phyloP scores from a whole-genome alignment of 169 alveolate species.

The Plasmodium blacklocki region DNA sequence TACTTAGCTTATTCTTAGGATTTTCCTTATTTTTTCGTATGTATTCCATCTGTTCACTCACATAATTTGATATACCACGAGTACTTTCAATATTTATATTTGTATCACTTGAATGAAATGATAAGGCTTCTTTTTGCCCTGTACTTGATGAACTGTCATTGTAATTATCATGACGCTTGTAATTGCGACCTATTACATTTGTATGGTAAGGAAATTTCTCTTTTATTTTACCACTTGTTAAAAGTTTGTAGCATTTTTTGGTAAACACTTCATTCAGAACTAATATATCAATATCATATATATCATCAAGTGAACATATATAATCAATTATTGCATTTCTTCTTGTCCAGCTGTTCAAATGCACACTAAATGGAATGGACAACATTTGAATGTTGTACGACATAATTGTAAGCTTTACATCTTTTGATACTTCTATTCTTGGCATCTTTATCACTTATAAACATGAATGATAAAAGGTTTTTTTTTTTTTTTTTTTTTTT shows the following conservation, averaged over 20 bases:
- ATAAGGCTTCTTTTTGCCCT: not conserved
- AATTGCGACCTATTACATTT: slow-evolving; percentile 38
- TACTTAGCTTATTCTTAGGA: too few relatives aligned
- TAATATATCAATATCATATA: slow-evolving; percentile 77
- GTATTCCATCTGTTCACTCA: not conserved
- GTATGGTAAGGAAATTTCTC: slow-evolving; percentile 76
- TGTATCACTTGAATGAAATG: slow-evolving; percentile 16
- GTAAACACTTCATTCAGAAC: slow-evolving; percentile 81
- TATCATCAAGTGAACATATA: slow-evolving; percentile 46
- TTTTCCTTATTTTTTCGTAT: not conserved
- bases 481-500: slow-evolving; percentile 22
- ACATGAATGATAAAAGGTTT: not conserved
- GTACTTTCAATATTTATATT: not conserved
- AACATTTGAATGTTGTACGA: slow-evolving; percentile 83
- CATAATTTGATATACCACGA: not conserved
- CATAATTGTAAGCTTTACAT: slow-evolving; percentile 70
- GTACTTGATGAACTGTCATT: not conserved
- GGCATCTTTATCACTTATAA: slow-evolving; percentile 4
- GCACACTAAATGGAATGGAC: slow-evolving; percentile 39
- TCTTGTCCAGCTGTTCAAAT: slow-evolving; percentile 21
- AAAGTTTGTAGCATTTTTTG: slow-evolving; percentile 1
- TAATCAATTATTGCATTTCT: slow-evolving; percentile 44
- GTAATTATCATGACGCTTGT: not conserved
- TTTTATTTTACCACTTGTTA: slow-evolving; percentile 43
- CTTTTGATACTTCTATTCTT: not conserved